Evolutionary conservation across 345 rosid genomes (phyloP).

Genomic region (Populus tremula): DNA sequence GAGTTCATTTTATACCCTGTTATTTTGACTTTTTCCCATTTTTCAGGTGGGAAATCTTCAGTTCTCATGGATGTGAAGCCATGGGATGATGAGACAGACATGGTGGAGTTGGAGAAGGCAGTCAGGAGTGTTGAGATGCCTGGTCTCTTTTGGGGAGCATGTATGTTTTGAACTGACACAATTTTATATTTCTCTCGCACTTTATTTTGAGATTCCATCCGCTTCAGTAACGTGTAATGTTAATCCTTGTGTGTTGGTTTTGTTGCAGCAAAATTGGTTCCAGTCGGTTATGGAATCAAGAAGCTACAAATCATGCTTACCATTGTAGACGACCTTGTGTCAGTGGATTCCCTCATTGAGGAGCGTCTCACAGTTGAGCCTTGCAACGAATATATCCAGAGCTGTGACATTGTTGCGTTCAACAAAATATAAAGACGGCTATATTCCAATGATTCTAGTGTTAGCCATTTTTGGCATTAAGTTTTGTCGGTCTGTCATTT

Average conservation of each 20-base stretch:
- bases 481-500: not conserved
- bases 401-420: conserved; percentile 94
- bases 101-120: conserved; percentile 82
- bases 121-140: conserved; percentile 72
- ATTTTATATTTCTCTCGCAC: not conserved
- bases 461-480: conserved; percentile 8
- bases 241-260: not conserved
- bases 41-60: conserved; percentile 85
- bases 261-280: conserved; percentile 68
- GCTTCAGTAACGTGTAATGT: not conserved
- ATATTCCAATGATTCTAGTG: not conserved
- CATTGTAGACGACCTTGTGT: conserved; percentile 89
- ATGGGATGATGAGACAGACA: conserved; percentile 99
- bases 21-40: not conserved
- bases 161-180: conserved; percentile 36
- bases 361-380: conserved; percentile 78
- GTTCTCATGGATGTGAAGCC: conserved; percentile 90
- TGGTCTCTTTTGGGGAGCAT: conserved; percentile 94
- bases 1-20: not conserved
- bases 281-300: conserved; percentile 95
- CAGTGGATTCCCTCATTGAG: conserved; percentile 75
- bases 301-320: conserved; percentile 85
- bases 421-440: conserved; percentile 64
- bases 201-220: not conserved
- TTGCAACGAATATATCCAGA: conserved; percentile 68